These are phyloP conservation scores for Cardiospermum halicacabum DNA, from an alignment of 345 rosid species.

Conservation along the genomic window DNA sequence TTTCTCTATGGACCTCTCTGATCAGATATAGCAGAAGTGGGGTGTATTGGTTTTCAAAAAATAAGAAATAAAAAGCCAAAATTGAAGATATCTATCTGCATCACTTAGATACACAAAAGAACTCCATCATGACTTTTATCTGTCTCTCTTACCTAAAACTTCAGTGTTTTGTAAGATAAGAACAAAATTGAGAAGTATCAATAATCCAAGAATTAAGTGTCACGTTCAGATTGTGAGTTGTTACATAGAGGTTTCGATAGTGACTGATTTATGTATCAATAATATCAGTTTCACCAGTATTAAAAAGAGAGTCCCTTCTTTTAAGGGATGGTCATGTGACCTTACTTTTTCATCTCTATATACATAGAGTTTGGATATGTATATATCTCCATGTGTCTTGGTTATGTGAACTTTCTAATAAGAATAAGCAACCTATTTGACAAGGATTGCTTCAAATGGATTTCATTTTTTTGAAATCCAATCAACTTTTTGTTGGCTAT, in stretches of 20 bases:
- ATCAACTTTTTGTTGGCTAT: not conserved
- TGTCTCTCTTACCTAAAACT: not conserved
- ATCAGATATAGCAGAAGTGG: not conserved
- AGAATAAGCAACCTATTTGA: not conserved
- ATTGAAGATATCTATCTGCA: not conserved
- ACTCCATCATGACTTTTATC: constrained; percentile 8
- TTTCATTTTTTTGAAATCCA: no score
- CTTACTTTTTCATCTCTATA: not conserved
- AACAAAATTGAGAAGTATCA: constrained; percentile 14
- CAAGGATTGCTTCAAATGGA: not conserved
- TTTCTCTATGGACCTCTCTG: not conserved
- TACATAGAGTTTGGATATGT: not conserved
- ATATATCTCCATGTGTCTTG: not conserved
- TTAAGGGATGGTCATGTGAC: constrained; percentile 2
- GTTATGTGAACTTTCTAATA: not conserved
- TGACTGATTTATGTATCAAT: no score
- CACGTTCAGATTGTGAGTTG: constrained; percentile 19
- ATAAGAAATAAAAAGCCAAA: not conserved
- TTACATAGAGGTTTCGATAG: constrained; percentile 21
- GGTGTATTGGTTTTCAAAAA: not conserved
- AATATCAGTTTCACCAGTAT: no score
- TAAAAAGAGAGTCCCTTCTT: not conserved
- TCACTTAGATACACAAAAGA: not conserved
- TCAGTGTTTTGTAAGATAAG: constrained; percentile 9
- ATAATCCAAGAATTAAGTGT: constrained; percentile 17